Conservation (phyloP, 139 green algal genomes). For the Chlamydomonas sp. region DNA sequence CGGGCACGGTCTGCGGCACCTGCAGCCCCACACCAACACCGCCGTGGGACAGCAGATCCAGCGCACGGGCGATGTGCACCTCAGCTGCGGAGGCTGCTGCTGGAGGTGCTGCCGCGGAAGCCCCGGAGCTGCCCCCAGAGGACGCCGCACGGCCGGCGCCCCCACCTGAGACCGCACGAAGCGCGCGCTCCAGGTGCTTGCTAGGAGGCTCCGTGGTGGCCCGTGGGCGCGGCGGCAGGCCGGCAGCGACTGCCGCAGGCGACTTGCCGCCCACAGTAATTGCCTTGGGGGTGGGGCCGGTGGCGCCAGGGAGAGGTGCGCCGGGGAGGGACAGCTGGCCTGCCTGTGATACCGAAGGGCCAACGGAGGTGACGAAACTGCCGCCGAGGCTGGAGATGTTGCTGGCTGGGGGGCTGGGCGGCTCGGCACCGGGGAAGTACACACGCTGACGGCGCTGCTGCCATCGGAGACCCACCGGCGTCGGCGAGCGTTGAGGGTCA, state of each 20-base stretch:
- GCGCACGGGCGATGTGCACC: constrained; percentile 16
- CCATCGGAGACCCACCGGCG: constrained; percentile 21
- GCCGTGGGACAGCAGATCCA: constrained; percentile 15
- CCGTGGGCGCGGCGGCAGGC: not conserved
- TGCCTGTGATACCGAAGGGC: constrained; percentile 28
- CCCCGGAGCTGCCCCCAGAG: not conserved
- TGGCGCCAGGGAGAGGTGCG: not conserved
- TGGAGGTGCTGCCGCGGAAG: not conserved
- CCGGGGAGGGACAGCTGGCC: constrained; percentile 4
- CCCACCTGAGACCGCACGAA: constrained; percentile 17
- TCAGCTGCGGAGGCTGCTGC: not conserved
- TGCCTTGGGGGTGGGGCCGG: not conserved
- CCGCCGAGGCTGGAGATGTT: not conserved
- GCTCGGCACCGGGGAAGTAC: not conserved
- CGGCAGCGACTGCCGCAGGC: not conserved
- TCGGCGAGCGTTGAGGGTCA: constrained; percentile 20
- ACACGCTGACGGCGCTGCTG: constrained; percentile 11
- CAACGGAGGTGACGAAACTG: constrained; percentile 34
- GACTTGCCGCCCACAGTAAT: too few relatives aligned
- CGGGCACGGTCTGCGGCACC: not conserved
- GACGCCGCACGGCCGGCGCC: not conserved
- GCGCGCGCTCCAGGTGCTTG: constrained; percentile 13
- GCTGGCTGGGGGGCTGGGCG: not conserved
- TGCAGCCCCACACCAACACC: not conserved
- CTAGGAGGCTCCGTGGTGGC: not conserved